Base-by-base conservation (phyloP, 2,329 filamentous ascomycete species). In the Purpureocillium takamizusanense region DNA sequence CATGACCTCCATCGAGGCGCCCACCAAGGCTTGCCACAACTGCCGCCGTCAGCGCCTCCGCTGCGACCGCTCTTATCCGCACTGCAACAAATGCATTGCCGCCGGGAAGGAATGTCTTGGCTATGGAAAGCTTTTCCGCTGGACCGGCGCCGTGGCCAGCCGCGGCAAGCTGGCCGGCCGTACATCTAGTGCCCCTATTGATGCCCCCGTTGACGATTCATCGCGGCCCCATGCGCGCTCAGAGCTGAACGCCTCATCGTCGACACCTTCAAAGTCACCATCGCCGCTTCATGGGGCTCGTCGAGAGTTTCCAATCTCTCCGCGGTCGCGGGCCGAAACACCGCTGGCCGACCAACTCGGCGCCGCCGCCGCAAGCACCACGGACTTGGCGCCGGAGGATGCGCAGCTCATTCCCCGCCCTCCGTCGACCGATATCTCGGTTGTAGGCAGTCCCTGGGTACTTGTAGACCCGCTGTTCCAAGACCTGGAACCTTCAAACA, bases 31-130 rank as follows among this genome's bases (percentile, higher is more conserved):
- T 32, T 75, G 71, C 51, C 71, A 75, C 58, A 74, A 72, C 56
- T 75, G 71, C 53, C 66, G 70, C 37, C 67, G 69, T 38, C 65
- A 65, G 43, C 64, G 71, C 39, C 66, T 72, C 52, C 68, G 68
- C 46, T 75, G 71, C 55, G 71, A 75, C 49, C 63, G 67, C 36
- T 65, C 69, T 28, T 56, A 67, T 33, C 70, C 70, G 36, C 62
- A 64, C 44, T 74, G 71, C 54, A 63, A 66, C 48, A 74, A 74
- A 58, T 74, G 70, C 43, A 48, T 59, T 37, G 60, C 60, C 31
- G 60, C 65, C 14, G 69, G 69, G 27, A 59, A 65, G 44, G 67
- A 73, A 44, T 75, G 71, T 46, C 62, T 73, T 28, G 71, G 71
- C 27, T 74, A 74, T 44, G 68, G 68, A 30, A 68, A 69, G 49